Evolutionary conservation across 768 basidiomycete species (phyloP).

Genomic region (Coprinellus aureogranulatus): DNA sequence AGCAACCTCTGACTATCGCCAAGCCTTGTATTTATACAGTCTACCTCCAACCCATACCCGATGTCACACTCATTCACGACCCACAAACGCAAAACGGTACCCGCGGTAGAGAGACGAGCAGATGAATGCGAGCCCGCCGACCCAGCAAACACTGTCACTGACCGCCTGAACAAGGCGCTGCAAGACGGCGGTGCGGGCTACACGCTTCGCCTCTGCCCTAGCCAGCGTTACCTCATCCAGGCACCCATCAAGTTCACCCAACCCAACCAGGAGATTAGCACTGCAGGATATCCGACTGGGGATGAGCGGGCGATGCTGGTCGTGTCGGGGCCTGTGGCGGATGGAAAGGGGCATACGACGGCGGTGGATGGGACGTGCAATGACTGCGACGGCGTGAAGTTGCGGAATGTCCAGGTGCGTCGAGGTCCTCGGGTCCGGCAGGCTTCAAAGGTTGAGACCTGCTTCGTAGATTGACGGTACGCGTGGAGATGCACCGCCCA

Average conservation of each 20-base stretch:
- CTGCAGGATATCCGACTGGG: constrained; percentile 70
- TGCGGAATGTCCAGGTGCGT: constrained; percentile 71
- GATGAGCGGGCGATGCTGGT: constrained; percentile 65
- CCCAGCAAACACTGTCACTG: constrained; percentile 60
- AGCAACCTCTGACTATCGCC: not conserved
- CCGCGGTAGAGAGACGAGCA: not conserved
- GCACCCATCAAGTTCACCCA: constrained; percentile 66
- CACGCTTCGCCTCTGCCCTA: constrained; percentile 64
- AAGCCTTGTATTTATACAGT: not conserved
- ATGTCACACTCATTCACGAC: not conserved
- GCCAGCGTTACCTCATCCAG: constrained; percentile 58
- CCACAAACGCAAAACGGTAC: not conserved
- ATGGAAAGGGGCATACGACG: constrained; percentile 67
- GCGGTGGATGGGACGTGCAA: constrained; percentile 68
- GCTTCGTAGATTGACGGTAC: constrained; percentile 66
- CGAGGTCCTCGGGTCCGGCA: not conserved
- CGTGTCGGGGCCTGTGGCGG: constrained; percentile 60
- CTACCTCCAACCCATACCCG: not conserved
- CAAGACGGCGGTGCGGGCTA: constrained; percentile 67
- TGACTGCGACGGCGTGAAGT: constrained; percentile 55
- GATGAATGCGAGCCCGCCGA: constrained; percentile 41
- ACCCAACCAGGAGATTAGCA: constrained; percentile 78
- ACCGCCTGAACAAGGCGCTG: constrained; percentile 63
- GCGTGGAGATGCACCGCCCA: constrained; percentile 51
- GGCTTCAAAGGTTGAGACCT: not conserved